Evolutionary conservation across 2,329 filamentous ascomycete species (phyloP), one percentile per base, ranked within the genome.

Genomic region (Trichophyton schoenleinii): DNA sequence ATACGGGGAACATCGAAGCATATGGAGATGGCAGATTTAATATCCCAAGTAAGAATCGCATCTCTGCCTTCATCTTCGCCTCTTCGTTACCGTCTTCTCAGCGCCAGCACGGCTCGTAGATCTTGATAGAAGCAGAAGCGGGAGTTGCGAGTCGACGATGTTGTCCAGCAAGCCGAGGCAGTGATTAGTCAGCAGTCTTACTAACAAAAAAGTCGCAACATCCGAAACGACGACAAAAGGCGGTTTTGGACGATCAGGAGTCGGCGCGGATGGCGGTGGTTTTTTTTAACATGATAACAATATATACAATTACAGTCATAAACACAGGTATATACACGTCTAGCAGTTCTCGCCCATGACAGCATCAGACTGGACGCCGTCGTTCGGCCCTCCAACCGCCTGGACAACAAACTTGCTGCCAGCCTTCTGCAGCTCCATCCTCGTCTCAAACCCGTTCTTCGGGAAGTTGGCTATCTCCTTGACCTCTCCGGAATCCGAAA

Each of bases 361-460:
- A 15, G 25, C 11, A 6, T 62, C 57, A 20, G 61, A 62, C 38
- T 60, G 44, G 3, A 55, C 61, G 0, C 61, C 61, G 41, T 46
- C 36, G 49, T 62, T 62, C 3, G 61, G 61, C 18, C 61, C 61
- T 31, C 61, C 61, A 31, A 62, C 57, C 34, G 61, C 38, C n/a
- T 44, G 34, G 22, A 62, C 61, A 6, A 57, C 57, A 57, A 62
- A 22, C 18, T 28, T 59, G 28, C 58, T 49, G 25, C 31, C 20
- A 18, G 36, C 46, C 42, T 25, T 22, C 46, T 22, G 34, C 15
- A 49, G 22, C 18, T 53, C 31, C 13, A 55, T 46, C 41, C 48
- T 57, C 20, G 61, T 62, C 57, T 62, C 61, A 25, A 62, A 62
- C 31, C 61, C 61, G 31, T 59, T 60, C n/a, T 58, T 31, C 36